A percentile compares a stretch with the other conserved stretches of the same genome.
Conservation (phyloP, 352 stramenopile species). For the Phytopythium cucurbitacearum region DNA sequence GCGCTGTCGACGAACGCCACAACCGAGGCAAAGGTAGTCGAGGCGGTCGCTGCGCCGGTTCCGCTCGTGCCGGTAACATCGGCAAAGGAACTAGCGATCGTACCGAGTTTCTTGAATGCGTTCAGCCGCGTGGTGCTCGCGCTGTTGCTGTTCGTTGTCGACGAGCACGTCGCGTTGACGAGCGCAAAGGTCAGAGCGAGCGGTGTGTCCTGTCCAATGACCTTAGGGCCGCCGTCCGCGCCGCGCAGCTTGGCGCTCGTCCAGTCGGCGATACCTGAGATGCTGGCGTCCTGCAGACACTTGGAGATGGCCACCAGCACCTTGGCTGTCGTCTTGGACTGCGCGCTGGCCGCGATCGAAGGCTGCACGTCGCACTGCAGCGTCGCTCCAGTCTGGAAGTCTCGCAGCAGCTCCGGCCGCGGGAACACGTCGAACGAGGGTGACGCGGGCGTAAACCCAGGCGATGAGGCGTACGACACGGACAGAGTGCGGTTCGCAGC, state of each 20-base stretch:
- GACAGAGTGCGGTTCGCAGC: neutral
- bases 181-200: conserved; percentile 3
- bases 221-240: neutral
- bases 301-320: conserved; percentile 68
- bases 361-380: neutral
- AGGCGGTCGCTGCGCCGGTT: conserved; percentile 8
- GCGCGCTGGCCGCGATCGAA: neutral
- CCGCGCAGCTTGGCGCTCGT: neutral
- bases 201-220: conserved; percentile 9
- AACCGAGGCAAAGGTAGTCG: conserved; percentile 14
- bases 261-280: conserved; percentile 4
- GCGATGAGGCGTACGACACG: conserved; percentile 2
- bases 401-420: neutral
- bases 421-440: conserved; percentile 1
- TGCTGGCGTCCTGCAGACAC: conserved; percentile 37
- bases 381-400: neutral
- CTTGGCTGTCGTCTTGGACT: conserved; percentile 2
- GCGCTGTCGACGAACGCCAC: conserved; percentile 37
- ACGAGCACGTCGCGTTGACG: conserved; percentile 4
- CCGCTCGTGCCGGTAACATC: neutral
- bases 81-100: conserved; percentile 13
- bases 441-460: neutral
- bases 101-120: conserved; percentile 30
- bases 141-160: conserved; percentile 11
- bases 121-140: conserved; percentile 29